Conservation (phyloP, 108 stramenopile species). For the Asterionellopsis glacialis region DNA sequence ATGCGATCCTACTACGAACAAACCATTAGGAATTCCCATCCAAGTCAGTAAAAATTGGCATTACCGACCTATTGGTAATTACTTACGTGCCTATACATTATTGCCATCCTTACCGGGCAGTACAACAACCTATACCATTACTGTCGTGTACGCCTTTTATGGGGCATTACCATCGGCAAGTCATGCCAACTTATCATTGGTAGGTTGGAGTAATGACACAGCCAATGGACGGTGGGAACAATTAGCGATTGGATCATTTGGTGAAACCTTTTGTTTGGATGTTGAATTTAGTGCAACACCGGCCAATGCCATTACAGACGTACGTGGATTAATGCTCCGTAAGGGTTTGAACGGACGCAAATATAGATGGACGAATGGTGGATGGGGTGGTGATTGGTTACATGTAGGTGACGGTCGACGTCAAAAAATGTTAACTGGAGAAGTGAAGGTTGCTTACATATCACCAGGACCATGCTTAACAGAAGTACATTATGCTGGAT, state of each 20-base stretch:
- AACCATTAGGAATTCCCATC: conserved; percentile 1
- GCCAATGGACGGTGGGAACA: conserved; percentile 6
- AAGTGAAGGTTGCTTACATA: background rate
- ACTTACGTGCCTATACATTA: background rate
- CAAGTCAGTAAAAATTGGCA: conserved; percentile 8
- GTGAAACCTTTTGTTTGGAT: conserved; percentile 6
- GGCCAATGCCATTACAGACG: conserved; percentile 3
- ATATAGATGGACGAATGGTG: background rate
- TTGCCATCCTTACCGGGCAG: background rate
- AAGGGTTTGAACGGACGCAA: background rate
- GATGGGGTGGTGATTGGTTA: conserved; percentile 9
- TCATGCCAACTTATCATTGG: background rate
- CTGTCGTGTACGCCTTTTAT: background rate
- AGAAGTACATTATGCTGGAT: background rate
- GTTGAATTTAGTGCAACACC: background rate
- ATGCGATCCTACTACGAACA: background rate
- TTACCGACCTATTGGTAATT: background rate
- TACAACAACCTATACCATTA: background rate
- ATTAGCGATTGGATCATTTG: conserved; percentile 4
- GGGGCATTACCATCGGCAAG: background rate
- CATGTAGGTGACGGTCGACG: background rate
- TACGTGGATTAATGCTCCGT: conserved; percentile 7
- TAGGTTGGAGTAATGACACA: background rate
- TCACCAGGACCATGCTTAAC: conserved; percentile 6
- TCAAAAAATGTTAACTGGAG: background rate